phyloP scores from a whole-genome alignment of 139 green algal genomes.

The Diplosphaera chodatii region DNA sequence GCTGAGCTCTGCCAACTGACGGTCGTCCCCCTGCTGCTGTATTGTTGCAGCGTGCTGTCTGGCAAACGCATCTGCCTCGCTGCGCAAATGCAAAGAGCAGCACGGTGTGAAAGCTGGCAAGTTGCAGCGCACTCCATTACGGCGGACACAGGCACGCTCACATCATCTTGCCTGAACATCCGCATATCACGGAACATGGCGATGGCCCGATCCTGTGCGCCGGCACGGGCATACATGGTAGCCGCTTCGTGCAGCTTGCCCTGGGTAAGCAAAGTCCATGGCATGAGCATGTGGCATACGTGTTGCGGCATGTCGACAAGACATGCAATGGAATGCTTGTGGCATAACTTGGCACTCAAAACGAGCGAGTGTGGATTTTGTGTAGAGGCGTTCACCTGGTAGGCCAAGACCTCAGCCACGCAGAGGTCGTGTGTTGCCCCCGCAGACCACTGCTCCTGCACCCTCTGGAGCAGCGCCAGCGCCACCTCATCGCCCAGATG shows the following conservation, averaged over 20 bases:
- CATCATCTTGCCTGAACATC: constrained; percentile 75
- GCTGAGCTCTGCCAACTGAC: no score
- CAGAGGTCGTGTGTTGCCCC: no score
- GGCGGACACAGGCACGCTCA: no score
- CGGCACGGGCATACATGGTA: constrained; percentile 38
- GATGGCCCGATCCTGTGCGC: constrained; percentile 51
- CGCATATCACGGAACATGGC: constrained; percentile 80
- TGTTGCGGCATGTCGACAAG: no score
- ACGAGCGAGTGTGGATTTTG: no score
- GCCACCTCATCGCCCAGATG: constrained; percentile 61
- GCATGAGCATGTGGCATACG: no score
- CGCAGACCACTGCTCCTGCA: constrained; percentile 12
- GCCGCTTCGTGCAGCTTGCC: constrained; percentile 68
- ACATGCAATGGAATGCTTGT: no score
- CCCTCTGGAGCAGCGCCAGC: constrained; percentile 63
- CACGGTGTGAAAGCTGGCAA: no score
- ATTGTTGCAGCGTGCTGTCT: background rate
- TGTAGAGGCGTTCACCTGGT: constrained; percentile 27
- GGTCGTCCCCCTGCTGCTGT: no score
- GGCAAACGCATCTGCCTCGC: constrained; percentile 50
- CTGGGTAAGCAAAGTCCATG: constrained; percentile 3
- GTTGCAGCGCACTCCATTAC: no score
- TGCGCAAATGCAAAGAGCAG: no score
- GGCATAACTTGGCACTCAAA: no score
- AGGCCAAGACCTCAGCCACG: constrained; percentile 58